A percentile compares a stretch with the other conserved stretches of the same genome.
These are phyloP conservation scores for Didymella pinodella DNA, from an alignment of 2,329 filamentous ascomycete species.

Conservation along the genomic window DNA sequence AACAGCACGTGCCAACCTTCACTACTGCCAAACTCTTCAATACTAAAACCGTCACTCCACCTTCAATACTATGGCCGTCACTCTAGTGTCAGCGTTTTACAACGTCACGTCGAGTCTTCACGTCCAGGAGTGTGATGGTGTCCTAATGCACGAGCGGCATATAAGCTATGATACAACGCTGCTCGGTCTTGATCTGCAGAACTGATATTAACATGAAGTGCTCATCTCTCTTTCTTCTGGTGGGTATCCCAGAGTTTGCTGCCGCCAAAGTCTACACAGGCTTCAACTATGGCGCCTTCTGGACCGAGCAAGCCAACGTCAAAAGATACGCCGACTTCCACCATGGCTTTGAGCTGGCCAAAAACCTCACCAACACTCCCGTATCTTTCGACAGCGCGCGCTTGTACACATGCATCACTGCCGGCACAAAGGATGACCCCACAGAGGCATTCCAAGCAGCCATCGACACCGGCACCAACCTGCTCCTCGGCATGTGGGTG, in stretches of 20 bases:
- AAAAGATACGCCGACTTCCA: slow-evolving; percentile 37
- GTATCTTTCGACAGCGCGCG: slow-evolving; percentile 72
- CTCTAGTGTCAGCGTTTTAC: background rate
- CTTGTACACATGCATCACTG: slow-evolving; percentile 71
- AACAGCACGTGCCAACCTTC: too few relatives aligned
- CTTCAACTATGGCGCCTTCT: slow-evolving; percentile 43
- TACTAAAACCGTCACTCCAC: too few relatives aligned
- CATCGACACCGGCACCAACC: slow-evolving; percentile 41
- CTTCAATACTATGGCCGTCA: too few relatives aligned
- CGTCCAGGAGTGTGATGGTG: background rate
- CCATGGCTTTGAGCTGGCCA: slow-evolving; percentile 33
- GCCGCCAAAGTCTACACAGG: slow-evolving; percentile 34
- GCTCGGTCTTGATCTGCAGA: background rate
- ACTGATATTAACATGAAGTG: background rate
- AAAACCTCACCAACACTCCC: slow-evolving; percentile 42
- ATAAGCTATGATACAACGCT: background rate
- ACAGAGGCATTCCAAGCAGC: slow-evolving; percentile 59
- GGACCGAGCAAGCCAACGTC: slow-evolving; percentile 22
- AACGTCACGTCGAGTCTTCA: background rate
- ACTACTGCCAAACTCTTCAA: too few relatives aligned
- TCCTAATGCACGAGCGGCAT: background rate
- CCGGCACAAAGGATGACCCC: slow-evolving; percentile 58
- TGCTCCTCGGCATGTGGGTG: slow-evolving; percentile 47
- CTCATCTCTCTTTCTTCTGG: background rate
- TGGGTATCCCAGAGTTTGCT: slow-evolving; percentile 15